These are phyloP conservation scores for Pichia rugopelliculosa DNA, from an alignment of 805 yeast genomes.

Conservation along the genomic window DNA sequence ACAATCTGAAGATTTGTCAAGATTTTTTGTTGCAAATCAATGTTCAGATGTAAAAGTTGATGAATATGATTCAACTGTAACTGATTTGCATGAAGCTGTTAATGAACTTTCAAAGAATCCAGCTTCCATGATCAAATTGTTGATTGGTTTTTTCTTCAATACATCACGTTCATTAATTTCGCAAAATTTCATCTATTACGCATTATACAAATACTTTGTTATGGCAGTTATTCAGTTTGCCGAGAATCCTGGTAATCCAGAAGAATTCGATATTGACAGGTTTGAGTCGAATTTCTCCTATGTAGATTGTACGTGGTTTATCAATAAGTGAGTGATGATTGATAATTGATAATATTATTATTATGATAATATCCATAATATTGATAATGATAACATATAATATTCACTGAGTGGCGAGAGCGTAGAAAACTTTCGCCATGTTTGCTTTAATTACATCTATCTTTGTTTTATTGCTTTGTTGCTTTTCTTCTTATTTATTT, in stretches of 20 bases:
- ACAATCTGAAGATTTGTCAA: conserved; percentile 4
- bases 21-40: conserved; percentile 4
- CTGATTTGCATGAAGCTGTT: conserved; percentile 6
- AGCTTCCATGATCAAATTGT: conserved; percentile 14
- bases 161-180: conserved; percentile 23
- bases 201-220: conserved; percentile 21
- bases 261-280: conserved; percentile 7
- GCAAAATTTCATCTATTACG: conserved; percentile 22
- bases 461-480: too few relatives aligned
- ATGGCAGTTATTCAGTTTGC: conserved; percentile 9
- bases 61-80: not conserved
- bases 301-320: conserved; percentile 10
- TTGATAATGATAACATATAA: too few relatives aligned
- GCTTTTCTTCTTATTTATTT: not conserved
- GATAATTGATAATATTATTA: not conserved
- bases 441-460: too few relatives aligned
- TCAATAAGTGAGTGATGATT: not conserved
- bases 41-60: not conserved
- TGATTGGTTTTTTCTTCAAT: conserved; percentile 25
- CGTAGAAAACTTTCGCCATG: too few relatives aligned
- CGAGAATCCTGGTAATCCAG: conserved; percentile 1
- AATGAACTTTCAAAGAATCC: conserved; percentile 15
- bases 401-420: too few relatives aligned
- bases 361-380: too few relatives aligned
- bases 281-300: conserved; percentile 3